Percentiles rank a stretch among this genome's conserved stretches.
phyloP scores from a whole-genome alignment of 2,329 filamentous ascomycete species.

The Clonostachys solani region DNA sequence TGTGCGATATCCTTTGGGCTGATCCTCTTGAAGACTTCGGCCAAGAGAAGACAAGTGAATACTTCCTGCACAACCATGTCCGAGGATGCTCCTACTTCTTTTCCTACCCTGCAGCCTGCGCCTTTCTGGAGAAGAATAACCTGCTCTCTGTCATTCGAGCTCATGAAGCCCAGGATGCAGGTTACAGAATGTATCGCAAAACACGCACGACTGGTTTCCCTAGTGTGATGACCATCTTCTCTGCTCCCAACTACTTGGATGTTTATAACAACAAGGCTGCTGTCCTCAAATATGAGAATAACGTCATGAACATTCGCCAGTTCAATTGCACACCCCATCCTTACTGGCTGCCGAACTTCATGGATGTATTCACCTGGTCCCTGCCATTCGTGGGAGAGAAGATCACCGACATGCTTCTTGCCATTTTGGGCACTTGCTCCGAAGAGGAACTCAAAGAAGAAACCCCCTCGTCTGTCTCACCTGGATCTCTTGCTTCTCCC shows the following conservation, averaged over 20 bases:
- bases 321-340: constrained; percentile 99
- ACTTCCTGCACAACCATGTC: constrained; percentile 97
- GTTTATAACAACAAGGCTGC: constrained; percentile 99
- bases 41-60: constrained; percentile 97
- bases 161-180: constrained; percentile 97
- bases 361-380: constrained; percentile 99
- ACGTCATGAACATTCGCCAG: constrained; percentile 99
- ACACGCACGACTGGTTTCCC: constrained; percentile 97
- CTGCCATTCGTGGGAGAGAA: constrained; percentile 98
- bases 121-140: constrained; percentile 98
- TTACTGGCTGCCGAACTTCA: constrained; percentile 99
- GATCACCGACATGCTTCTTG: constrained; percentile 99
- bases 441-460: constrained; percentile 97
- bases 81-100: constrained; percentile 99
- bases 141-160: constrained; percentile 94
- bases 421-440: constrained; percentile 97
- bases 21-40: constrained; percentile 98
- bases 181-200: constrained; percentile 99
- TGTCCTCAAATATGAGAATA: constrained; percentile 98
- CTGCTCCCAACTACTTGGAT: constrained; percentile 96
- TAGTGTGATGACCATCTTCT: constrained; percentile 99
- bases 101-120: constrained; percentile 94
- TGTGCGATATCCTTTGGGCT: constrained; percentile 99
- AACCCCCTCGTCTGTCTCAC: constrained; percentile 64
- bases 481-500: constrained; percentile 72